These are phyloP conservation scores for Trypanosomatidae sp. DNA, from an alignment of 208 protist genomes.

Conservation along the genomic window DNA sequence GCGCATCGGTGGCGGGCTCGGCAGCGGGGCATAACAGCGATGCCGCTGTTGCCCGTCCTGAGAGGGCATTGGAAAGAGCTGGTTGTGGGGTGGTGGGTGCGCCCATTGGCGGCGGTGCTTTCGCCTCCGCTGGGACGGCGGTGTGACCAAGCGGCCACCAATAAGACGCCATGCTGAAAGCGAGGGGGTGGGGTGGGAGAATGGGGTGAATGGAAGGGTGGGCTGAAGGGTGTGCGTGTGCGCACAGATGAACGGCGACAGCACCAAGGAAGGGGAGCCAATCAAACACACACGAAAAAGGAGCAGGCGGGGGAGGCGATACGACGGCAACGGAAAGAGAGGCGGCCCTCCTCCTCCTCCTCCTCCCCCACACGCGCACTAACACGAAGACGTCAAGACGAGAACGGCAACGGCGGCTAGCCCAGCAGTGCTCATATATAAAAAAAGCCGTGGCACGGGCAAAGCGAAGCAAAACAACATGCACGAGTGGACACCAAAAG, in stretches of 20 bases:
- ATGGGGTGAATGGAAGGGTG: background rate
- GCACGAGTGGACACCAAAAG: too few relatives aligned
- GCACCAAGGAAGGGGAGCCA: background rate
- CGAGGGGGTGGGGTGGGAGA: background rate
- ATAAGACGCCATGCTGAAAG: constrained; percentile 20
- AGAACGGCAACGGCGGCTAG: too few relatives aligned
- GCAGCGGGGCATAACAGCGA: background rate
- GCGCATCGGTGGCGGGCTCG: constrained; percentile 4
- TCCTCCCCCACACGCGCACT: too few relatives aligned
- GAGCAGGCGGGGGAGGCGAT: background rate
- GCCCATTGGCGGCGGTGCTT: background rate
- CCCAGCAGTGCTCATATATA: too few relatives aligned
- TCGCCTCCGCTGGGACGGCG: background rate
- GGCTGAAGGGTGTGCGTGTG: constrained; percentile 2
- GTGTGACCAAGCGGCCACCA: constrained; percentile 24
- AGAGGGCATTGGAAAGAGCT: background rate
- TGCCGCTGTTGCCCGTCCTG: background rate
- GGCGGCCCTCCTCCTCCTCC: too few relatives aligned
- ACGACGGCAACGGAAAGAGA: background rate
- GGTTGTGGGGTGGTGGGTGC: background rate
- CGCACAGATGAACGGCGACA: background rate
- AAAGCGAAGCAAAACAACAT: too few relatives aligned
- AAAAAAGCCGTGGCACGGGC: too few relatives aligned
- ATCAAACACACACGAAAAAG: background rate
- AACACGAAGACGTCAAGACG: too few relatives aligned